Evolutionary conservation across 2,329 filamentous ascomycete genomes (phyloP).

Genomic region (Endocalyx cinctus): DNA sequence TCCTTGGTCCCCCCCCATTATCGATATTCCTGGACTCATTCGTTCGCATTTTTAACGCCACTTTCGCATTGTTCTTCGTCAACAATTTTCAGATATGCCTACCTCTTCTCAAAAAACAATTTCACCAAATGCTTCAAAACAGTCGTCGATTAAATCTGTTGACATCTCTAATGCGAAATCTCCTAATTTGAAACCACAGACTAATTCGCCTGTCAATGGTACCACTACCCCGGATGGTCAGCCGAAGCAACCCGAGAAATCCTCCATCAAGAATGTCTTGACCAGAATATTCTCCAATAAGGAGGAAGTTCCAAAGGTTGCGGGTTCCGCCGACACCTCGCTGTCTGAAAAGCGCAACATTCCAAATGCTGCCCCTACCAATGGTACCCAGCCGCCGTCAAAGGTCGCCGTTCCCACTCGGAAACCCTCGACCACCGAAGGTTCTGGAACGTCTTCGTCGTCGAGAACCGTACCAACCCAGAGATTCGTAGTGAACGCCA

Average conservation of each 20-base stretch:
- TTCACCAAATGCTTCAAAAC: conserved; percentile 26
- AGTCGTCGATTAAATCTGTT: conserved; percentile 29
- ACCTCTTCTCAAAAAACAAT: conserved; percentile 26
- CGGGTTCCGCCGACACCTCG: conserved; percentile 29
- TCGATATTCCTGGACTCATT: conserved; percentile 1
- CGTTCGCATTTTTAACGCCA: conserved; percentile 8
- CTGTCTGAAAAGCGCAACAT: conserved; percentile 20
- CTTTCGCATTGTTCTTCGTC: conserved; percentile 7
- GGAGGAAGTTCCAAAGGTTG: conserved; percentile 38
- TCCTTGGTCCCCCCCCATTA: no score
- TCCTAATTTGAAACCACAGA: conserved; percentile 24
- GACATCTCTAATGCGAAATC: conserved; percentile 24
- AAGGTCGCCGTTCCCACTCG: conserved; percentile 28
- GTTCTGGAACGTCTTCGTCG: conserved; percentile 27
- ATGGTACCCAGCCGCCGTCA: conserved; percentile 29
- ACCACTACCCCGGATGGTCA: conserved; percentile 26
- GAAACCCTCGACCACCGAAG: conserved; percentile 6
- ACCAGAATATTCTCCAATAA: conserved; percentile 62
- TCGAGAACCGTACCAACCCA: conserved; percentile 31
- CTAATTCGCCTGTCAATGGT: conserved; percentile 26
- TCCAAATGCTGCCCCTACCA: conserved; percentile 22
- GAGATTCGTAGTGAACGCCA: conserved; percentile 48
- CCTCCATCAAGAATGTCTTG: conserved; percentile 59
- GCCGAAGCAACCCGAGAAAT: conserved; percentile 44
- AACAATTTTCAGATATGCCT: conserved; percentile 23